These are phyloP conservation scores for Penicillium canariense DNA, from an alignment of 495 filamentous ascomycete species.

Conservation along the genomic window DNA sequence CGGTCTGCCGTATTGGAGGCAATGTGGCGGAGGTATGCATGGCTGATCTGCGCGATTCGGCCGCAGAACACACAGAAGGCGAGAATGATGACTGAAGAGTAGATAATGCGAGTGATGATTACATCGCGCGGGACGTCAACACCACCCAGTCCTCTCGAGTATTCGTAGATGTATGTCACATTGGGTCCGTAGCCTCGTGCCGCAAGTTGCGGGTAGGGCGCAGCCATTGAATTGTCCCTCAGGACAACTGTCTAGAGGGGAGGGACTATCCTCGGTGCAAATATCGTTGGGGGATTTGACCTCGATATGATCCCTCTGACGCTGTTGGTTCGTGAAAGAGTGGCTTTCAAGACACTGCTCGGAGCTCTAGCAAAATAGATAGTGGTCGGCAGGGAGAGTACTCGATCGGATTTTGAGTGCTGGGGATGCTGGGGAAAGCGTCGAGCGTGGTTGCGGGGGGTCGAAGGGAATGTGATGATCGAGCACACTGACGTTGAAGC, in stretches of 20 bases:
- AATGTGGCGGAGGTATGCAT: constrained; percentile 69
- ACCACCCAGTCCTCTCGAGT: constrained; percentile 41
- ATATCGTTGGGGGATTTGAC: background rate
- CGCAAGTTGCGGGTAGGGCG: constrained; percentile 26
- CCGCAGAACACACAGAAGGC: constrained; percentile 54
- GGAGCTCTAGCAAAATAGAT: background rate
- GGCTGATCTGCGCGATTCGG: constrained; percentile 59
- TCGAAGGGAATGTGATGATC: constrained; percentile 10
- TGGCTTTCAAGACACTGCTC: background rate
- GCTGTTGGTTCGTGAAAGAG: background rate
- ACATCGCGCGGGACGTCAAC: constrained; percentile 46
- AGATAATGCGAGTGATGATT: constrained; percentile 43
- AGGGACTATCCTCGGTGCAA: background rate
- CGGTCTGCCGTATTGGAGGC: constrained; percentile 54
- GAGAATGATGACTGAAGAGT: constrained; percentile 46
- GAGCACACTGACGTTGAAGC: background rate
- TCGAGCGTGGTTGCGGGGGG: background rate
- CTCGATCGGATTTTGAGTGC: background rate
- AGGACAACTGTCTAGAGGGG: constrained; percentile 8
- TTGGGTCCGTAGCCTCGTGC: constrained; percentile 37
- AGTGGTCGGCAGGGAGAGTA: background rate
- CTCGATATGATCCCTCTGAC: background rate
- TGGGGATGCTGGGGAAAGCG: background rate
- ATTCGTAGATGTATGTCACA: constrained; percentile 44
- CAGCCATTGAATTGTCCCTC: constrained; percentile 37